Percentiles rank a stretch among this genome's conserved stretches.
Conservation (phyloP, 768 basidiomycete species). For the Lactifluus subvellereus region DNA sequence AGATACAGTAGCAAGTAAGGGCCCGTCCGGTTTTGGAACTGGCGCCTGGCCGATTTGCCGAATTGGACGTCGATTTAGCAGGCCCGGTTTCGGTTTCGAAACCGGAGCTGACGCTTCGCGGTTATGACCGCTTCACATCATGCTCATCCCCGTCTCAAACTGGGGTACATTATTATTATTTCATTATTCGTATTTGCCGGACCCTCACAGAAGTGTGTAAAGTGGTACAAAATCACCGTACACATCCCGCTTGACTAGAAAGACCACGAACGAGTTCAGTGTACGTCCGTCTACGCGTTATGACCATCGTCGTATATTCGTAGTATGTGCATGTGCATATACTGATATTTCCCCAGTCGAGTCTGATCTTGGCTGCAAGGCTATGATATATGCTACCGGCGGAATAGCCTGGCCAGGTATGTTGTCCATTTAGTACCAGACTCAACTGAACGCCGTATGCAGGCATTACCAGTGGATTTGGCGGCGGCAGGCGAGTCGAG, state of each 20-base stretch:
- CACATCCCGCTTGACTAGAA: constrained; percentile 72
- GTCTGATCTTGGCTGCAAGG: constrained; percentile 93
- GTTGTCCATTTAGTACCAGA: too few species aligned
- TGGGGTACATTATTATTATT: constrained; percentile 18
- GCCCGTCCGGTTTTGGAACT: too few species aligned
- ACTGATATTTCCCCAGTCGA: constrained; percentile 55
- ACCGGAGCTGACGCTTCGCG: too few species aligned
- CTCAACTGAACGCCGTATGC: not conserved
- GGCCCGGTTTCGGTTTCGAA: too few species aligned
- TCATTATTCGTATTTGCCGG: not conserved
- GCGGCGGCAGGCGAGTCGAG: constrained; percentile 87
- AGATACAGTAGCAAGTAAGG: too few species aligned
- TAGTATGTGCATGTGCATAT: too few species aligned
- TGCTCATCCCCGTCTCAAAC: constrained; percentile 3
- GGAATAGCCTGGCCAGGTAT: constrained; percentile 29
- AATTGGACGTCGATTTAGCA: constrained; percentile 34
- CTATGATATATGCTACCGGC: constrained; percentile 78
- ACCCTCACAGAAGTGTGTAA: constrained; percentile 48
- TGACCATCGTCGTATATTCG: not conserved
- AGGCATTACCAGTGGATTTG: constrained; percentile 90
- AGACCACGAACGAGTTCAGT: constrained; percentile 84
- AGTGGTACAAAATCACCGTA: constrained; percentile 91
- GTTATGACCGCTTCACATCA: too few species aligned
- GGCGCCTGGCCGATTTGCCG: too few species aligned
- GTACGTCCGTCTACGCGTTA: constrained; percentile 37